These are phyloP conservation scores for Asterionellopsis glacialis DNA, from an alignment of 108 stramenopile genomes.

Conservation along the genomic window DNA sequence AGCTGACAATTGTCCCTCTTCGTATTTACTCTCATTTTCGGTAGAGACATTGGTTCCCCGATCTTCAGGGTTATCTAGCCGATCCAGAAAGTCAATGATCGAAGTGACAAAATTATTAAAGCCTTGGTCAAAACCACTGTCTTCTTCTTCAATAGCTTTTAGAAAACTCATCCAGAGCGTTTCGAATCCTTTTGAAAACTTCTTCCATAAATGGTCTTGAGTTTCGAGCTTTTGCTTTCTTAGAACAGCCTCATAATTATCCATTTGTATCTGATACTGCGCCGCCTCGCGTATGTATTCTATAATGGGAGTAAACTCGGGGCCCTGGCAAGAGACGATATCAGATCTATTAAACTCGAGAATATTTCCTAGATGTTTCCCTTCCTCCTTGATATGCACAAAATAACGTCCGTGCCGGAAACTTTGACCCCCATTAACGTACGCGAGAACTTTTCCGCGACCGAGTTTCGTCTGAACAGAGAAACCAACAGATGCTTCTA, in stretches of 20 bases:
- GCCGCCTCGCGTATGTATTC: conserved; percentile 78
- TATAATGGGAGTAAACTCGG: conserved; percentile 75
- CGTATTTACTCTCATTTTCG: background rate
- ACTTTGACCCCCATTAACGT: conserved; percentile 48
- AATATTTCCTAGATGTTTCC: conserved; percentile 28
- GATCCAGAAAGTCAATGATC: conserved; percentile 63
- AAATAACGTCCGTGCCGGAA: conserved; percentile 57
- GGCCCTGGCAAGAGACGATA: conserved; percentile 59
- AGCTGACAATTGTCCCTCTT: background rate
- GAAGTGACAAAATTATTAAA: conserved; percentile 65
- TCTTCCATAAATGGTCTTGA: conserved; percentile 31
- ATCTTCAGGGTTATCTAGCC: conserved; percentile 24
- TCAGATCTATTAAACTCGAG: conserved; percentile 54
- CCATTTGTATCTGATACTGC: conserved; percentile 67
- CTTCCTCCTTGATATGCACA: conserved; percentile 36
- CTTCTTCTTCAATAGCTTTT: conserved; percentile 71
- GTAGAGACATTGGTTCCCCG: background rate
- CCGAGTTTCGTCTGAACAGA: conserved; percentile 66
- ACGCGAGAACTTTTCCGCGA: conserved; percentile 49
- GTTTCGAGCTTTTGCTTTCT: conserved; percentile 26
- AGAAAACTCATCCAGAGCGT: conserved; percentile 70
- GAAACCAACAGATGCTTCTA: conserved; percentile 79
- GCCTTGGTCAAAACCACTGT: conserved; percentile 75
- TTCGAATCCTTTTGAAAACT: conserved; percentile 57
- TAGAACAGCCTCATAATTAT: conserved; percentile 55